Base-by-base conservation (phyloP, 2,329 filamentous ascomycete genomes). In the Pezicula radicicola region DNA sequence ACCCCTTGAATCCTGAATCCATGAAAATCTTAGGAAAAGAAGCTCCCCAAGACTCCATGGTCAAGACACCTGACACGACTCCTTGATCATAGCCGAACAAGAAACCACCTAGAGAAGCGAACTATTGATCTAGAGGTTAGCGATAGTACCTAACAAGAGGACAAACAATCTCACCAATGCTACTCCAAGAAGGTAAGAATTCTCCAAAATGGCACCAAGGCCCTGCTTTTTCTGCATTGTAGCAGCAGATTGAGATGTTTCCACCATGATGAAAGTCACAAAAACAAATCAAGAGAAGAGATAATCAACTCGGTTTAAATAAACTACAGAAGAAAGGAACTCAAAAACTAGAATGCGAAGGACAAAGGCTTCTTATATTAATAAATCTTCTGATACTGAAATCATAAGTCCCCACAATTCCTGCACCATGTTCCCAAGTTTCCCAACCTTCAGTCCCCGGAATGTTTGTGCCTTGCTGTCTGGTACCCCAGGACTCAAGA, bases 81-180 rank as follows among this genome's bases (percentile, higher is more conserved):
- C 73, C 73, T 19, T 74, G 75, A 52, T 78, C 75, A 61, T 76
- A 78, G 21, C 75, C 75, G 46, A 77, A 74, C 4, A 75, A 63
- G 25, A 74, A 59, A 2, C 71, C 71, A n/a, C 71, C 71, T 0
- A 74, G 60, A 1, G 70, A 72, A 6, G 70, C 68, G 52, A 74
- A 73, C 69, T 72, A 25, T 37, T 50, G 13, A 35, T 47, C 7
- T 21, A 35, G 16, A 44, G 36, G n/a, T 44, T 40, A 45, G 28
- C 42, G 45, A 8, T 33, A 12, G n/a, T 39, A n/a, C 35, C 7
- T 15, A 30, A 16, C 18, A 35, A 46, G 13, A 15, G 25, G 19
- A 39, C 27, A 33, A 28, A 15, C 19, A 40, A 4, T 58, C 65
- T 52, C 51, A 71, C 69, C 49, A 70, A 61, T 16, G 69, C 69